Base-by-base conservation (phyloP, 495 filamentous ascomycete species). In the Penicillium fimorum region DNA sequence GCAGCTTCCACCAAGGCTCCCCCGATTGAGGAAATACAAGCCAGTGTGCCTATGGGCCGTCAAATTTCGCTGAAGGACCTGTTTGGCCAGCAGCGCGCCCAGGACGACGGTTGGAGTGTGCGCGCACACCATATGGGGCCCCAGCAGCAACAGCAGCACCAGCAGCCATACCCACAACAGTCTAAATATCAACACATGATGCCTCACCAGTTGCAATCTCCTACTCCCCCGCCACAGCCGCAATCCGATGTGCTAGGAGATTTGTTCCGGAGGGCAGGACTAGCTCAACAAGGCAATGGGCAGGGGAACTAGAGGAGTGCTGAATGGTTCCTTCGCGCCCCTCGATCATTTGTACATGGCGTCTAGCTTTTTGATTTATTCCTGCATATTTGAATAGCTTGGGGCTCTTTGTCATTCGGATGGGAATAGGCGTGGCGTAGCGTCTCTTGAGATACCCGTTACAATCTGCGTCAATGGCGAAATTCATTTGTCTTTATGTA, bases 21-120 rank as follows among this genome's bases (percentile, higher is more conserved):
- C 4, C 72, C 70, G 5, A 35, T 70, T 24, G 64, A 76, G 22
- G 70, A 76, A 43, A 55, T 70, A 8, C 65, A 74, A 45, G 48
- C 51, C 15, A 73, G 72, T 49, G 75, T 71, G 42, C 69, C 78
- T 2, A 82, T 82, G 79, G 80, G 78, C 1, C 68, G 80, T 9
- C 79, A 82, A 61, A 65, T 84, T 2, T 79, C 76, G 10, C 61
- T 85, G 18, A 73, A 79, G 54, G 79, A 85, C 60, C 55, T 84
- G 0, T 83, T 85, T 57, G 79, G 79, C 7, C 78, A 80, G 56
- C 80, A 83, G 61, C 70, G 79, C 20, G 72, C 74, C 17, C 70
- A 79, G 45, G 80, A 83, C 61, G 73, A 79, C 56, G 78, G 59
- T 10, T 81, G 76, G 75, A 80, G 73, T 58, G 72, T 79, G 11